phyloP scores from a whole-genome alignment of 495 filamentous ascomycete genomes.

The Penicillium paxilli region DNA sequence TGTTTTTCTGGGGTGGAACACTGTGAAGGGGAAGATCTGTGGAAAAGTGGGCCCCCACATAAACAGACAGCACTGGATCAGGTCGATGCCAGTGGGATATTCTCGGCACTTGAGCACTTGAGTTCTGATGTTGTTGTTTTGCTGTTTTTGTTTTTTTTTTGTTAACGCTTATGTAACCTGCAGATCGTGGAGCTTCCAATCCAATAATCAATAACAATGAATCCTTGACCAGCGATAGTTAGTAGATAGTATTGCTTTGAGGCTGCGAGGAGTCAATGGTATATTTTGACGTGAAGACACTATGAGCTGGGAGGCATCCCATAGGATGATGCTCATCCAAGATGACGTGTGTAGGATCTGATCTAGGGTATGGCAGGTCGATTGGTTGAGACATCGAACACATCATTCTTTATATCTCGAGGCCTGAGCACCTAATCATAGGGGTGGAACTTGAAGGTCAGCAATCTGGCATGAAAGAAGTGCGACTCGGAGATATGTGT shows the following conservation, averaged over 20 bases:
- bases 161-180: conserved; percentile 22
- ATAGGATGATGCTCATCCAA: not conserved
- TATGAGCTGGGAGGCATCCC: not conserved
- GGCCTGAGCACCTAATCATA: conserved; percentile 6
- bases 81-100: too few species aligned
- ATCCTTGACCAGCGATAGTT: too few species aligned
- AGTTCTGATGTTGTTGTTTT: conserved; percentile 18
- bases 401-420: not conserved
- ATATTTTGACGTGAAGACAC: not conserved
- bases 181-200: conserved; percentile 9
- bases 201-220: too few species aligned
- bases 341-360: too few species aligned
- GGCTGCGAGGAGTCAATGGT: not conserved
- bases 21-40: too few species aligned
- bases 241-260: conserved; percentile 1
- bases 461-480: not conserved
- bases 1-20: too few species aligned
- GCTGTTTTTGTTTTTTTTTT: conserved; percentile 15
- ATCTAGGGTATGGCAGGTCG: not conserved
- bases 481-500: not conserved
- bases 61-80: not conserved
- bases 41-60: not conserved
- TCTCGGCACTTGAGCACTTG: too few species aligned
- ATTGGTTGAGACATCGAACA: conserved; percentile 12
- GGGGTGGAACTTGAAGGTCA: not conserved